Percentiles rank a stretch among this genome's conserved stretches.
phyloP scores from a whole-genome alignment of 306 rosid species.

The Cicer yamashitae region DNA sequence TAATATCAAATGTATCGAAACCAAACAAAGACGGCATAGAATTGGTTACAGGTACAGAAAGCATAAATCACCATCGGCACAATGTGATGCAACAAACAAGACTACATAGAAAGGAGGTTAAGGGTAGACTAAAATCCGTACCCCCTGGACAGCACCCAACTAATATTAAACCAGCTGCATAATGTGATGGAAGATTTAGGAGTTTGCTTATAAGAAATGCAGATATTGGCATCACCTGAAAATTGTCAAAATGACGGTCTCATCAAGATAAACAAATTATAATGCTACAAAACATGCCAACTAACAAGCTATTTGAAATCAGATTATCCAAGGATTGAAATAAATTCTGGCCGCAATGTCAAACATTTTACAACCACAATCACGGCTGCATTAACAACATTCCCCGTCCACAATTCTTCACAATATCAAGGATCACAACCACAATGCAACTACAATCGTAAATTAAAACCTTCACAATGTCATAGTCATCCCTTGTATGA shows the following conservation, averaged over 20 bases:
- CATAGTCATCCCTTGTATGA: neutral
- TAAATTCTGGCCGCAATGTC: neutral
- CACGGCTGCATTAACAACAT: neutral
- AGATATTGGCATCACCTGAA: slow-evolving; percentile 90
- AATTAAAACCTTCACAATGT: neutral
- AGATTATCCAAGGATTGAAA: neutral
- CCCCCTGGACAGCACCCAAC: slow-evolving; percentile 92
- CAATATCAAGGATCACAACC: neutral
- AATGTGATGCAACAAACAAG: neutral
- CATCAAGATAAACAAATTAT: slow-evolving; percentile 17
- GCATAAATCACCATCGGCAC: neutral
- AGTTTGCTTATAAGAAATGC: slow-evolving; percentile 77
- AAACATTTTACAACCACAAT: neutral
- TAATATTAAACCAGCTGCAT: slow-evolving; percentile 89
- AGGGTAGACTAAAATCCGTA: slow-evolving; percentile 44
- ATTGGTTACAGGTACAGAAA: slow-evolving; percentile 7
- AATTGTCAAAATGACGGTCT: slow-evolving; percentile 26
- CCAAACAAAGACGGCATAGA: slow-evolving; percentile 22
- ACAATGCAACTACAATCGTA: neutral
- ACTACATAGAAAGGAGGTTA: neutral
- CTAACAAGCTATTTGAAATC: neutral
- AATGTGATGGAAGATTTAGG: slow-evolving; percentile 75
- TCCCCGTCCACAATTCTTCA: neutral
- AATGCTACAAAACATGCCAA: slow-evolving; percentile 11
- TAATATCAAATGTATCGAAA: slow-evolving; percentile 37